Evolutionary conservation across 2,329 filamentous ascomycete genomes (phyloP), one percentile per base, ranked within the genome.

Genomic region (Spiromastix sp.): DNA sequence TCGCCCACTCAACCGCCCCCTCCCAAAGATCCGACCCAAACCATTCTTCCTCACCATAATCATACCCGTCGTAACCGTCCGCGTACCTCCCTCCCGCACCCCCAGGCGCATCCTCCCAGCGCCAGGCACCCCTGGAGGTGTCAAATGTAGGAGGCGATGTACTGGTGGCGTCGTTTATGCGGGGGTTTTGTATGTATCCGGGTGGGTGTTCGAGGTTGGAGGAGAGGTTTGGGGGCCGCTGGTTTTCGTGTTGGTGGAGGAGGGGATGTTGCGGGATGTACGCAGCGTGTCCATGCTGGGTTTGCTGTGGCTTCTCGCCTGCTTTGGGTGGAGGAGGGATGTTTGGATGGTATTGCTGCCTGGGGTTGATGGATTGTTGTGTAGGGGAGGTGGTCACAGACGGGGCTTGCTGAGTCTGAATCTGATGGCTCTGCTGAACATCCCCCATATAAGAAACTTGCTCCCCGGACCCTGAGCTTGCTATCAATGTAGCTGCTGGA

Each of bases 41-140:
- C 81, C 83, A 37, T 70, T 71, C 41, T 72, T 71, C 40, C 82
- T 70, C 45, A 78, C 70, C 55, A 82, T 74, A 18, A 87, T 16
- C 36, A 18, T 43, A 25, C 8, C 36, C 32, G 19, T 12, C 15
- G 20, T 28, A 17, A 28, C 30, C 39, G 11, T 35, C 20, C n/a
- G 28, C 36, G 25, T 45, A 45, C 17, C 41, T 19, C 7, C 43
- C 42, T 10, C 42, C 42, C 6, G 42, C 36, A 5, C 39, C 30
- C 10, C 37, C 37, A 5, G 42, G 40, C 7, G 40, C 35, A 18
- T 40, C 37, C n/a, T 39, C 34, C 42, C 42, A 44, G 17, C 26
- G 25, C 40, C 40, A 42, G 11, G 18, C 28, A n/a, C 36, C 21
- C 11, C 20, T 24, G 4, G 9, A 20, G 7, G n/a, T 20, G 9